A percentile compares a stretch with the other conserved stretches of the same genome.
Evolutionary conservation across 2,329 filamentous ascomycete genomes (phyloP).

Genomic region (Ophiostoma australiae): DNA sequence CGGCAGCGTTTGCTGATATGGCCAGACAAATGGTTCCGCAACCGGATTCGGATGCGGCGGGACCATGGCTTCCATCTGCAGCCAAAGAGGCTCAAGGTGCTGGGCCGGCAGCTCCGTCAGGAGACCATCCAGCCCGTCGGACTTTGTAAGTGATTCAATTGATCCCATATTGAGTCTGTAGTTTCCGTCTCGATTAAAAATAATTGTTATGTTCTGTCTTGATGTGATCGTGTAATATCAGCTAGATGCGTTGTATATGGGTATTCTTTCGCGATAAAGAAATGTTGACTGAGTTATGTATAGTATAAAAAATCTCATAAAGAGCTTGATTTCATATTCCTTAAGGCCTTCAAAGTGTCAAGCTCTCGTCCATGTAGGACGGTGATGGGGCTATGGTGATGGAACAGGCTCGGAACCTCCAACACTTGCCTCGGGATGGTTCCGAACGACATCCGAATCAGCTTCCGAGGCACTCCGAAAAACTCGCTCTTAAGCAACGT

Average conservation of each 20-base stretch:
- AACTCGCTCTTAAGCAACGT: background rate
- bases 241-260: background rate
- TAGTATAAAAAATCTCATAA: background rate
- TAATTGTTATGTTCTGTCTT: background rate
- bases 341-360: background rate
- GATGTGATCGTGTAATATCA: background rate
- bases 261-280: background rate
- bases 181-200: background rate
- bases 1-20: constrained; percentile 34
- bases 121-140: background rate
- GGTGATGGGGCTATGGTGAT: background rate
- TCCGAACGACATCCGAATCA: background rate
- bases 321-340: background rate
- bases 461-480: background rate
- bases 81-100: constrained; percentile 14
- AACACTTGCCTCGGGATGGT: background rate
- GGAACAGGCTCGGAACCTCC: background rate
- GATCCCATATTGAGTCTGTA: background rate
- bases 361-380: background rate
- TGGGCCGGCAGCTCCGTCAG: constrained; percentile 7
- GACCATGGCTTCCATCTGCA: constrained; percentile 17
- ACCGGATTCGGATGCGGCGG: constrained; percentile 43
- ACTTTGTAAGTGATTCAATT: background rate
- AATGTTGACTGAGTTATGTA: background rate
- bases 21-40: constrained; percentile 36